phyloP scores from a whole-genome alignment of 2,329 filamentous ascomycete genomes.

The Arachnopeziza araneosa region DNA sequence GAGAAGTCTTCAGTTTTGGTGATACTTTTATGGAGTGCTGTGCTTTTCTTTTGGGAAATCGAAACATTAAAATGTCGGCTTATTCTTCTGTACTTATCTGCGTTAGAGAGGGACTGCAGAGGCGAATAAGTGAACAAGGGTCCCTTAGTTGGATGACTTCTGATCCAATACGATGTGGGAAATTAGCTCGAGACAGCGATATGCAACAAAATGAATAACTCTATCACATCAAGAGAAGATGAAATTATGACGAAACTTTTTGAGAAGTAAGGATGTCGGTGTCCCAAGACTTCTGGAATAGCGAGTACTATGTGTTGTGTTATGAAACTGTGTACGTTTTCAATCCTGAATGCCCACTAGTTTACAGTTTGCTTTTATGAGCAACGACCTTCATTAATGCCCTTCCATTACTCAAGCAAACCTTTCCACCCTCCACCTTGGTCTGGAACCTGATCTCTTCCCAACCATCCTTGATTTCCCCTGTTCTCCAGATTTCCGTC shows the following conservation, averaged over 20 bases:
- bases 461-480: constrained; percentile 60
- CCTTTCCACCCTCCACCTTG: constrained; percentile 72
- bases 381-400: constrained; percentile 53
- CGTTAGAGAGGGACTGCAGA: too few relatives aligned
- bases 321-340: neutral
- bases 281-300: neutral
- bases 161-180: neutral
- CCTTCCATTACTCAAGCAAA: constrained; percentile 80
- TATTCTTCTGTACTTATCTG: too few relatives aligned
- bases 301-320: neutral
- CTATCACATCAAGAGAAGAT: neutral
- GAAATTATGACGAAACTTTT: neutral
- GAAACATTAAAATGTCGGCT: too few relatives aligned
- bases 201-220: neutral
- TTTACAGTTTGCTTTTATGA: constrained; percentile 23
- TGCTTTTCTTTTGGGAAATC: too few relatives aligned
- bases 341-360: neutral
- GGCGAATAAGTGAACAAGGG: too few relatives aligned
- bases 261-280: neutral
- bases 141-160: too few relatives aligned
- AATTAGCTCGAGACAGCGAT: neutral
- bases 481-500: constrained; percentile 75
- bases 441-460: constrained; percentile 82
- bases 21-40: too few relatives aligned
- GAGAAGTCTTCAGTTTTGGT: too few relatives aligned